Evolutionary conservation across 306 rosid species (phyloP), one percentile per base, ranked within the genome.

Genomic region (Corylus heterophylla): DNA sequence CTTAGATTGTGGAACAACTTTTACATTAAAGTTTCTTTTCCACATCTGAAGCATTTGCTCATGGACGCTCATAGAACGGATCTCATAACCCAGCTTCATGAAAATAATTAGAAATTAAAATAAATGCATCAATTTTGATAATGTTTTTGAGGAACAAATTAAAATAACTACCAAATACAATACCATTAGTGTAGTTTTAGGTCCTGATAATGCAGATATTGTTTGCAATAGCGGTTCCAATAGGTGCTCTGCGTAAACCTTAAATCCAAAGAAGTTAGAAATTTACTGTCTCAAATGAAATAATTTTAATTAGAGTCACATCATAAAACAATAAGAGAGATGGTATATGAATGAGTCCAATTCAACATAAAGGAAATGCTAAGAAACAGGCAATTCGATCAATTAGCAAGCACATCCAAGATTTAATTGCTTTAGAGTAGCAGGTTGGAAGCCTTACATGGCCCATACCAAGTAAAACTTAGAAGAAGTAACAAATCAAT

Each of bases 31-130:
- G 77, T 84, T 76, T 80, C 76, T 72, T 82, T 76, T 92, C 97
- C 98, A 95, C 98, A 92, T 90, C 76, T 90, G 81, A 76, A 95
- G 97, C 98, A 91, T 92, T 92, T 90, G 90, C 82, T 91, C 98
- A 20, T 95, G 98, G 85, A 95, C 94, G 69, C 55, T 78, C 8
- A 95, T 92, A 22, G 89, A 84, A 17, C 98, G 97, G 85, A 94
- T 92, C 88, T 92, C 98, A 80, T 87, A 91, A 10, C 98, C 98
- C 92, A 95, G 76, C 98, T 95, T 88, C 87, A 81, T 47, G 70
- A 56, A 74, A 31, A 63, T 72, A 64, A 48, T 61, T 56, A 4
- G 69, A 82, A 78, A 74, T 10, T 10, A 49, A 66, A 79, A 66
- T 49, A 72, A 54, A 42, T 29, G 27, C 49, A 75, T 71, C 27